Evolutionary conservation across 2,329 filamentous ascomycete genomes (phyloP).

Genomic region (Penicillium nordicum): DNA sequence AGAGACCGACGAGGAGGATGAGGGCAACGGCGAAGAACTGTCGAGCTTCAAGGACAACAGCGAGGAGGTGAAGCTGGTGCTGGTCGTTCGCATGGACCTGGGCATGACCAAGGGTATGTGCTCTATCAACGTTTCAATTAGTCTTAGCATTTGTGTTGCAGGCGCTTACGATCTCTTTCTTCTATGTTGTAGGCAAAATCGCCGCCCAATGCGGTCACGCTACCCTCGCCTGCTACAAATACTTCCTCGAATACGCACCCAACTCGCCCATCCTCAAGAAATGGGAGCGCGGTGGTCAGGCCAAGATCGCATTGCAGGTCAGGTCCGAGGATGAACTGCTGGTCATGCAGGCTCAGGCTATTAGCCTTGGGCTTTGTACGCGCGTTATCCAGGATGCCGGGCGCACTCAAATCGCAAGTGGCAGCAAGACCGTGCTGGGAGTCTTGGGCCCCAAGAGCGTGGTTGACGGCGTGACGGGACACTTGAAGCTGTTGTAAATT

Average conservation of each 20-base stretch:
- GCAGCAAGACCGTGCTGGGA: slow-evolving; percentile 87
- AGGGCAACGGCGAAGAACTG: slow-evolving; percentile 53
- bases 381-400: slow-evolving; percentile 94
- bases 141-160: neutral
- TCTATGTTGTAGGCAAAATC: slow-evolving; percentile 71
- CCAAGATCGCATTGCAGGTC: slow-evolving; percentile 87
- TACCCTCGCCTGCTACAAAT: slow-evolving; percentile 96
- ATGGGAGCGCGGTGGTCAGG: slow-evolving; percentile 85
- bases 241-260: slow-evolving; percentile 58
- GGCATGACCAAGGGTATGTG: slow-evolving; percentile 91
- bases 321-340: slow-evolving; percentile 78
- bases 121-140: neutral
- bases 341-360: slow-evolving; percentile 73
- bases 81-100: slow-evolving; percentile 88
- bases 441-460: slow-evolving; percentile 78
- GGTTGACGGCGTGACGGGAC: slow-evolving; percentile 80
- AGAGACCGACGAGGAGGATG: slow-evolving; percentile 66
- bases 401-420: slow-evolving; percentile 90
- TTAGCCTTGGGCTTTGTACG: slow-evolving; percentile 79
- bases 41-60: slow-evolving; percentile 50
- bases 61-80: slow-evolving; percentile 90
- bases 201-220: slow-evolving; percentile 93
- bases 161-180: slow-evolving; percentile 1
- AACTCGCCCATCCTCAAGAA: slow-evolving; percentile 63
- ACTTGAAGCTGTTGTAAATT: slow-evolving; percentile 73